Evolutionary conservation across 108 stramenopile genomes (phyloP), one percentile per base, ranked within the genome.

Genomic region (Cyclotella cryptica): DNA sequence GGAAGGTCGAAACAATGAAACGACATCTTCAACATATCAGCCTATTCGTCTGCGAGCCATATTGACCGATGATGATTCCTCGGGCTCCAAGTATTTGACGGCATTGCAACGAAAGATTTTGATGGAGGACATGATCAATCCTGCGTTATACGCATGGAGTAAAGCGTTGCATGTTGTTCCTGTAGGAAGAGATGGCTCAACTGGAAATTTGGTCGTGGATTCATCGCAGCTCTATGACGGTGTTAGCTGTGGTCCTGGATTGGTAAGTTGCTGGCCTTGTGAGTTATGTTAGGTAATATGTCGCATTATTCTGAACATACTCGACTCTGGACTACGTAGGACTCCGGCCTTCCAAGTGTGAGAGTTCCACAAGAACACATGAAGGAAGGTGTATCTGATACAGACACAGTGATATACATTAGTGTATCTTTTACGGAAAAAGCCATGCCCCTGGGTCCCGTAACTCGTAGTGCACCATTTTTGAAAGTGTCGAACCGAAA

Each of bases 81-180:
- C 81, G 4, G 86, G 88, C 11, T 86, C 78, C 47, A 63, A 79
- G 40, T 77, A 78, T 49, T 63, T 92, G 49, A 86, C 79, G 11
- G 59, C 59, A 11, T 21, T 35, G 0, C 86, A 91, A 71, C 77
- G 87, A 39, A 52, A 77, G 19, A 76, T 78, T 26, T 70, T 95
- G 43, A 85, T 95, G 71, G 69, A 91, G 61, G 87, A 92, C 11
- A 89, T 92, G 59, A 74, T 95, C 18, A 82, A 84, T 66, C 93
- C 93, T 4, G 89, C 92, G 0, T 68, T 95, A 27, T 75, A 87
- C 58, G 87, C 92, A 12, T 95, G 93, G 93, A 89, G 91, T 69
- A 47, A 74, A 47, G 88, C 92, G n/a, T 76, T 95, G 65, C 79
- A 88, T 41, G 88, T 95, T 18, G 78, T 89, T 60, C 93, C 93